phyloP scores from a whole-genome alignment of 2,329 filamentous ascomycete species.

The Apiospora kogelbergensis region DNA sequence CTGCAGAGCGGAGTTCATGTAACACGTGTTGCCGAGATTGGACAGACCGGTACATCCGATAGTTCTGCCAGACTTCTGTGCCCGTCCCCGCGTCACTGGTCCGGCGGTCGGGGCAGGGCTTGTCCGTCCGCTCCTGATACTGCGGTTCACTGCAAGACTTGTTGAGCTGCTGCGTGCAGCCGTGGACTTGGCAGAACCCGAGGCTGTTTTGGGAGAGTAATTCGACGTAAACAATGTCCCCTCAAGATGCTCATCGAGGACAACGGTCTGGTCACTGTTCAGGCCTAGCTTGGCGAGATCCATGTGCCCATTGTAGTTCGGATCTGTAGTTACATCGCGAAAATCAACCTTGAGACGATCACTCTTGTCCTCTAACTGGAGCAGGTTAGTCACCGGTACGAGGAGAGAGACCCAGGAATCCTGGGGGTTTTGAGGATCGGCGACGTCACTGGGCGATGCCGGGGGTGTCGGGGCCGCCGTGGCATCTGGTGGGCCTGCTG shows the following conservation, averaged over 20 bases:
- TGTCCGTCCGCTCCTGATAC: constrained; percentile 63
- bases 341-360: constrained; percentile 64
- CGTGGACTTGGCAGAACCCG: constrained; percentile 34
- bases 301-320: constrained; percentile 74
- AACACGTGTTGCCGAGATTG: constrained; percentile 96
- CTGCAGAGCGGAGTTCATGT: constrained; percentile 97
- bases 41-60: constrained; percentile 78
- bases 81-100: constrained; percentile 69
- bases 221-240: constrained; percentile 59
- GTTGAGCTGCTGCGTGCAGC: constrained; percentile 34
- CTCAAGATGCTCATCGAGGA: constrained; percentile 78
- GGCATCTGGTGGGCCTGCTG: constrained; percentile 34
- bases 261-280: constrained; percentile 70
- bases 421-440: constrained; percentile 20
- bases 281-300: constrained; percentile 67
- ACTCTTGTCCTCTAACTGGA: constrained; percentile 58
- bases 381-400: constrained; percentile 63
- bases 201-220: constrained; percentile 32
- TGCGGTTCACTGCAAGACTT: constrained; percentile 34
- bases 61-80: constrained; percentile 67
- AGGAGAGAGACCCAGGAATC: constrained; percentile 47
- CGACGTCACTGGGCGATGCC: constrained; percentile 21
- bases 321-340: constrained; percentile 69
- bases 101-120: constrained; percentile 61
- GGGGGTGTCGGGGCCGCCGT: constrained; percentile 34